These are phyloP conservation scores for Stevia rebaudiana DNA, from an alignment of 140 eudicot genomes.

Conservation along the genomic window DNA sequence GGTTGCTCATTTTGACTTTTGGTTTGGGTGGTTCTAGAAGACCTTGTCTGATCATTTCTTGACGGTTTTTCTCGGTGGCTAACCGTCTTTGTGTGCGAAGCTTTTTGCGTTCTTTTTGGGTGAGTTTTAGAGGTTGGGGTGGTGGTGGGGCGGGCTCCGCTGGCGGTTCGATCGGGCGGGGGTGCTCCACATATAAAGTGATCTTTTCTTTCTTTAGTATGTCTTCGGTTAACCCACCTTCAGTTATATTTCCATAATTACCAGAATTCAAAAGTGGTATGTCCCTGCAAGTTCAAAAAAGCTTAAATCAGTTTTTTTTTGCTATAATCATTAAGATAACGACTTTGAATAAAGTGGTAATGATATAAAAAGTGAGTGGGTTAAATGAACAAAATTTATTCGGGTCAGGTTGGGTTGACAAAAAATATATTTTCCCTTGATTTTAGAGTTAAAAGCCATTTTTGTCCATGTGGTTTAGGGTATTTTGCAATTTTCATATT, in stretches of 20 bases:
- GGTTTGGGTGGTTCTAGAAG: constrained; percentile 91
- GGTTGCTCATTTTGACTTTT: constrained; percentile 94
- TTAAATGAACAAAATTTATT: too few relatives aligned
- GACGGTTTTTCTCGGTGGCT: constrained; percentile 80
- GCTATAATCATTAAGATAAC: background rate
- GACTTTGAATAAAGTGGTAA: background rate
- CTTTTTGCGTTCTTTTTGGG: constrained; percentile 89
- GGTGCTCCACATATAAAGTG: constrained; percentile 83
- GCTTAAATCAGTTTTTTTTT: background rate
- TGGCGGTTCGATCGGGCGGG: constrained; percentile 90
- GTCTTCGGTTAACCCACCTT: constrained; percentile 43
- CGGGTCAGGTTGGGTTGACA: background rate
- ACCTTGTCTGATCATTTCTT: constrained; percentile 93
- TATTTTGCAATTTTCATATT: too few relatives aligned
- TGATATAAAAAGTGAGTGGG: background rate
- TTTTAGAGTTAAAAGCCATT: too few relatives aligned
- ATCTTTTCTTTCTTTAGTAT: constrained; percentile 65
- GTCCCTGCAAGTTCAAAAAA: constrained; percentile 49
- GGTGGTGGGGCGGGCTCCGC: constrained; percentile 95
- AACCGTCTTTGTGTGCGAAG: constrained; percentile 85
- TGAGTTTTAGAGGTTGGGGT: constrained; percentile 89
- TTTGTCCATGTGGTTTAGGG: too few relatives aligned
- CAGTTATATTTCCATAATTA: constrained; percentile 42
- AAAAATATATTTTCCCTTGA: background rate
- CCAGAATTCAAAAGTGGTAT: constrained; percentile 51